Conservation (phyloP, 106 monocot species). For the Dactylorhiza incarnata region DNA sequence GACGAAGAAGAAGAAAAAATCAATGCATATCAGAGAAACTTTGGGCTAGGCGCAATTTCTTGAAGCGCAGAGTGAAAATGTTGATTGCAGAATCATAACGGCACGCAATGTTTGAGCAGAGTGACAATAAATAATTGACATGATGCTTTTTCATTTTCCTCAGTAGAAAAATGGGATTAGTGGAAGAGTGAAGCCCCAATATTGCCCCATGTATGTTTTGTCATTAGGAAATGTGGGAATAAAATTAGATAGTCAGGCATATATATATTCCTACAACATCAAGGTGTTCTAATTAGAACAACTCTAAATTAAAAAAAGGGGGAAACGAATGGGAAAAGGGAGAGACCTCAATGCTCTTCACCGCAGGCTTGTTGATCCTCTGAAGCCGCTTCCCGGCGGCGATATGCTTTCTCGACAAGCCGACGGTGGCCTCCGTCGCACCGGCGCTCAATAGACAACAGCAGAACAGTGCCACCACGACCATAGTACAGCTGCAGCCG, state of each 20-base stretch:
- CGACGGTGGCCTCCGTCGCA: not conserved
- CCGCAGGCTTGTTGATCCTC: constrained; percentile 64
- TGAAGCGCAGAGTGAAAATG: not conserved
- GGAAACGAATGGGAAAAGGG: not conserved
- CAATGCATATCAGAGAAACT: not conserved
- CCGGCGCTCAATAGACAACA: constrained; percentile 27
- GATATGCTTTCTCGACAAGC: constrained; percentile 8
- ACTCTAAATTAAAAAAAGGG: not conserved
- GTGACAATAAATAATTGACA: too few species aligned
- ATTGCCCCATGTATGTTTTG: not conserved
- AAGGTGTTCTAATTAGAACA: not conserved
- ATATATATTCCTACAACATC: not conserved
- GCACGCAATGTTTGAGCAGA: not conserved
- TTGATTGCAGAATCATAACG: not conserved
- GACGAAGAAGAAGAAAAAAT: not conserved
- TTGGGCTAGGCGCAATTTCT: not conserved
- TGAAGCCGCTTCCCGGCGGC: constrained; percentile 38
- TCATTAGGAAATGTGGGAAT: not conserved
- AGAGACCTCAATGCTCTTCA: constrained; percentile 66
- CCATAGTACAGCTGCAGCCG: not conserved
- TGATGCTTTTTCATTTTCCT: not conserved
- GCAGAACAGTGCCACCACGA: constrained; percentile 1
- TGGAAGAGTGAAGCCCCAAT: not conserved
- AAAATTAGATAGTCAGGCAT: not conserved
- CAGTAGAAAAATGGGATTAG: not conserved